Percentiles rank a stretch among this genome's conserved stretches.
Conservation (phyloP, 495 filamentous ascomycete genomes). For the Trichocladium uniseriatum region DNA sequence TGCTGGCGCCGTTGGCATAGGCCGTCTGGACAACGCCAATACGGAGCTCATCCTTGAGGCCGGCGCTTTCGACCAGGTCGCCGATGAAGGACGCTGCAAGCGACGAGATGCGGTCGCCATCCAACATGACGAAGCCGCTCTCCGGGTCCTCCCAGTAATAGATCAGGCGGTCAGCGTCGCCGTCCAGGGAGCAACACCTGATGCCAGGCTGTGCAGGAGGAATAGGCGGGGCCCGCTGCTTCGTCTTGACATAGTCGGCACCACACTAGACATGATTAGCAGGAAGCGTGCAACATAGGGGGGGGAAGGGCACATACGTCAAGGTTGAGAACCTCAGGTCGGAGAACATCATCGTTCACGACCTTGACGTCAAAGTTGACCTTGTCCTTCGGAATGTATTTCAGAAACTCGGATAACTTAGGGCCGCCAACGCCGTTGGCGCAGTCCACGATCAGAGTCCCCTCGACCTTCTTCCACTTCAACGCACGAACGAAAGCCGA, state of each 20-base stretch:
- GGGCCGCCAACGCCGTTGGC: constrained; percentile 95
- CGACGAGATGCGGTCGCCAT: constrained; percentile 94
- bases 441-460: constrained; percentile 78
- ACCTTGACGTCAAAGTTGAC: constrained; percentile 71
- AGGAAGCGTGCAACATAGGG: no score
- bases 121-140: constrained; percentile 75
- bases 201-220: constrained; percentile 66
- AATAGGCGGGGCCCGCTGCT: constrained; percentile 78
- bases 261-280: constrained; percentile 54
- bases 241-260: constrained; percentile 95
- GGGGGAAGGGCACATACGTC: constrained; percentile 48
- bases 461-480: constrained; percentile 57
- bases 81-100: constrained; percentile 90
- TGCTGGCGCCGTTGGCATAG: constrained; percentile 95
- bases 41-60: constrained; percentile 66
- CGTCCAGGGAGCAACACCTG: constrained; percentile 86
- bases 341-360: constrained; percentile 82
- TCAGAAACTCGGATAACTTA: constrained; percentile 78
- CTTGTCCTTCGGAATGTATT: constrained; percentile 60
- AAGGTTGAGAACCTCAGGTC: constrained; percentile 78
- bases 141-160: constrained; percentile 89
- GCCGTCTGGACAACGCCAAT: constrained; percentile 95
- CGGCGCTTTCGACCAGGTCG: constrained; percentile 71
- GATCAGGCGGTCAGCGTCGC: constrained; percentile 89
- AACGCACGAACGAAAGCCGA: constrained; percentile 73